Conservation (phyloP, 163 green algal species). For the Scenedesmus sp. region DNA sequence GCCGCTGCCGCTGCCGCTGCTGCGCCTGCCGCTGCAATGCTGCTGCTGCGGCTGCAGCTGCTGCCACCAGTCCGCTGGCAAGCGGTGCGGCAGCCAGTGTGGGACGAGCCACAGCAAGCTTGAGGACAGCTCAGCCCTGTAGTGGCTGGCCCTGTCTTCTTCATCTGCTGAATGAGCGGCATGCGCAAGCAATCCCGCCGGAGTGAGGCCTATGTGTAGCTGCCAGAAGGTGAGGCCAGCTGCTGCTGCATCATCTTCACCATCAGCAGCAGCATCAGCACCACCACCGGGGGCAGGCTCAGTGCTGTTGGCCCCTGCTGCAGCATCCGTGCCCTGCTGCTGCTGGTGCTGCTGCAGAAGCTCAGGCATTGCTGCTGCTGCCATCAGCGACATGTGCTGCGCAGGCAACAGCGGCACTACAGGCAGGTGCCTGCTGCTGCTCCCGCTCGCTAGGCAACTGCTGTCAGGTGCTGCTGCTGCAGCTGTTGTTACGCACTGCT, state of each 20-base stretch:
- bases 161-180: neutral
- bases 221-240: conserved; percentile 31
- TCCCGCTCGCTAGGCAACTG: neutral
- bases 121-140: neutral
- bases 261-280: neutral
- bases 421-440: neutral
- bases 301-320: neutral
- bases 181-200: neutral
- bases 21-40: neutral
- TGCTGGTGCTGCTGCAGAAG: conserved; percentile 3
- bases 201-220: conserved; percentile 15
- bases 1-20: neutral
- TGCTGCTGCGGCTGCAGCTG: neutral
- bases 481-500: neutral
- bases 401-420: conserved; percentile 8
- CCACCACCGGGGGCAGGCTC: neutral
- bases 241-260: neutral
- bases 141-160: neutral
- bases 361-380: conserved; percentile 28
- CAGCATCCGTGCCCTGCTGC: conserved; percentile 13
- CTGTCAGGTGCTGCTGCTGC: neutral
- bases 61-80: neutral
- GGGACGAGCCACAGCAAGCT: neutral
- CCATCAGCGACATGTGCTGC: conserved; percentile 42
- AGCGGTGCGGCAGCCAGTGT: neutral